Evolutionary conservation across 163 green algal genomes (phyloP).

Genomic region (Coccomyxa subellipsoidea): DNA sequence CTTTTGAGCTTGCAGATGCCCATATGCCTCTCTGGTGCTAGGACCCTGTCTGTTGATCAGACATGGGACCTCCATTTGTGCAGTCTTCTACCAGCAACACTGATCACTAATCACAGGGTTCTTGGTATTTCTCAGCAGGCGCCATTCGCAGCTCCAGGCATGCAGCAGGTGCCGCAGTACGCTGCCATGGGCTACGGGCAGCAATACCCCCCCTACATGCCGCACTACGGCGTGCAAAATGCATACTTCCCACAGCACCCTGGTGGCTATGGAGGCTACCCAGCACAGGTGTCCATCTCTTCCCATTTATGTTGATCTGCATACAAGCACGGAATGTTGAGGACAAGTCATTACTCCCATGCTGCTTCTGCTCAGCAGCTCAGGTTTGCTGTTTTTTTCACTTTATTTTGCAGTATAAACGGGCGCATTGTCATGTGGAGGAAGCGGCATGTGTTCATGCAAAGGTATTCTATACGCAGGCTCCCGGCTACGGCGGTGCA

Average conservation of each 20-base stretch:
- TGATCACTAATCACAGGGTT: too few relatives aligned
- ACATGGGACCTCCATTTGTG: too few relatives aligned
- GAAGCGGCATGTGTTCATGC: neutral
- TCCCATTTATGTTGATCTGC: too few relatives aligned
- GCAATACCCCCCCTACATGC: neutral
- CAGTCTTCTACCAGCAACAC: too few relatives aligned
- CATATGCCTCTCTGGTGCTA: neutral
- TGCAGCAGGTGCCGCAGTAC: constrained; percentile 3
- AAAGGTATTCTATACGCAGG: neutral
- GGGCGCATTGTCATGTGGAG: neutral
- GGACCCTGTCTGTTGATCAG: neutral
- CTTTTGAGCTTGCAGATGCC: neutral
- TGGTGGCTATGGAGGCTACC: neutral
- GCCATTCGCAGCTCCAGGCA: neutral
- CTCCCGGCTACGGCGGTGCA: neutral
- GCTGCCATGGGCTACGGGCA: constrained; percentile 2
- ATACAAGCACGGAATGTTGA: too few relatives aligned
- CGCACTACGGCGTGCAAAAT: neutral
- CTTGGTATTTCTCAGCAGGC: too few relatives aligned
- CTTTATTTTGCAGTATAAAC: too few relatives aligned
- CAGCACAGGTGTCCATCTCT: neutral
- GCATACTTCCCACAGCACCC: neutral
- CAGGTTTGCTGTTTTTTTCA: too few relatives aligned
- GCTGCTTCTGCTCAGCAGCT: too few relatives aligned
- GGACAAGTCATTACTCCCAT: too few relatives aligned